Evolutionary conservation across 2,329 filamentous ascomycete genomes (phyloP), one percentile per base, ranked within the genome.

Genomic region (Rasamsonia emersonii): DNA sequence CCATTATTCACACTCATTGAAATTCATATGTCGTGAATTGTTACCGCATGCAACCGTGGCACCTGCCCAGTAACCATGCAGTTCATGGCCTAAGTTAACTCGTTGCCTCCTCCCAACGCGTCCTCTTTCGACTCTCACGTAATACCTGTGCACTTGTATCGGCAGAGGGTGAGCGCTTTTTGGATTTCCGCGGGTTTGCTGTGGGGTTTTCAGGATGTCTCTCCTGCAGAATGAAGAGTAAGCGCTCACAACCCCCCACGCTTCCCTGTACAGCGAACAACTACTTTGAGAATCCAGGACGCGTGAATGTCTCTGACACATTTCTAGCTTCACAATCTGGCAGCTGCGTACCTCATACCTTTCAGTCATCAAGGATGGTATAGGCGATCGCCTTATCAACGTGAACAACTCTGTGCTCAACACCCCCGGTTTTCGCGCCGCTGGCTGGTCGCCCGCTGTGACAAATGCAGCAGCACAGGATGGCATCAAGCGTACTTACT

Each of bases 261-360:
- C n/a, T n/a, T n/a, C n/a, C n/a, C n/a, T n/a, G n/a, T n/a, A n/a
- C n/a, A n/a, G n/a, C n/a, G n/a, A n/a, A n/a, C n/a, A n/a, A n/a
- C n/a, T n/a, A n/a, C n/a, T n/a, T n/a, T n/a, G n/a, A n/a, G n/a
- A n/a, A n/a, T n/a, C n/a, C n/a, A n/a, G n/a, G n/a, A 14, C 15
- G 16, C 21, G 16, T 24, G 24, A 24, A 3, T 29, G 15, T 18
- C 4, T 21, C 14, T 25, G 14, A 9, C 16, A 20, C 20, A 13
- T 20, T 11, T 18, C 35, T 49, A 76, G 73, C 50, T 80, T 80
- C 51, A 72, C 75, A 18, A 70, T 78, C 37, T 80, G 77, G 65
- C 74, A 77, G 49, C 62, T 80, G 24, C 74, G 76, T 35, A 76
- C 75, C 11, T 74, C 74, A 21, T 80, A 79, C 48, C 67, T 80